Evolutionary conservation across 2,329 filamentous ascomycete genomes (phyloP).

Genomic region (Beauveria medogensis): DNA sequence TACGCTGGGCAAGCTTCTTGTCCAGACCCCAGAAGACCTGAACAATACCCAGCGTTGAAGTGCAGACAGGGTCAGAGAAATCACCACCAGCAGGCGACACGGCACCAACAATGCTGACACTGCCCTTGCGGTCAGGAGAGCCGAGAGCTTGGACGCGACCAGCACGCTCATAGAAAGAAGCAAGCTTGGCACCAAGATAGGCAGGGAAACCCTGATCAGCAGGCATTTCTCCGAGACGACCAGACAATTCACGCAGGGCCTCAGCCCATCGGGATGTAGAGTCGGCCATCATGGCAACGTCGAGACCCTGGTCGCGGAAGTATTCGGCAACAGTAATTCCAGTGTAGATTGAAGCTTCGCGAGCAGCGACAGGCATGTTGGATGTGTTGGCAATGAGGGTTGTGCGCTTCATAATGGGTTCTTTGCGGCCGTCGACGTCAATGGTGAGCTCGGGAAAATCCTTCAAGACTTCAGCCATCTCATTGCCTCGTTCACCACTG

Average conservation of each 20-base stretch:
- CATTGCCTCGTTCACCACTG: conserved; percentile 83
- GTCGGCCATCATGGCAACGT: conserved; percentile 99
- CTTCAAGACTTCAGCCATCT: conserved; percentile 99
- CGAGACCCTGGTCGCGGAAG: conserved; percentile 92
- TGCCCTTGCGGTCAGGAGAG: conserved; percentile 79
- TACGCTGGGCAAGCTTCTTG: conserved; percentile 98
- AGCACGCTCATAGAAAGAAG: conserved; percentile 98
- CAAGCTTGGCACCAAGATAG: conserved; percentile 91
- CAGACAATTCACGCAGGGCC: conserved; percentile 95
- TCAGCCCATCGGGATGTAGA: conserved; percentile 98
- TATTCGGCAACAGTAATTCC: conserved; percentile 93
- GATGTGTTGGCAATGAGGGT: conserved; percentile 98
- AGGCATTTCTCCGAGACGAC: conserved; percentile 98
- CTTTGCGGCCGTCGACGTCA: conserved; percentile 84
- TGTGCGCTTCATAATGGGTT: conserved; percentile 99
- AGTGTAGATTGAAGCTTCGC: conserved; percentile 98
- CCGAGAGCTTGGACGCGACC: conserved; percentile 80
- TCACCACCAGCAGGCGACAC: conserved; percentile 97
- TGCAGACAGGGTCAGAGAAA: conserved; percentile 97
- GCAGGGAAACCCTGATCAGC: conserved; percentile 99
- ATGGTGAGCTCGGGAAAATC: conserved; percentile 98
- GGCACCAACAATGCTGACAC: conserved; percentile 94
- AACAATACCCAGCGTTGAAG: conserved; percentile 88
- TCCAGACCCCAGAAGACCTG: conserved; percentile 99
- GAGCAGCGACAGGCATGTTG: conserved; percentile 98